Evolutionary conservation across 2,329 filamentous ascomycete species (phyloP), one percentile per base, ranked within the genome.

Genomic region (Beauveria varroae): DNA sequence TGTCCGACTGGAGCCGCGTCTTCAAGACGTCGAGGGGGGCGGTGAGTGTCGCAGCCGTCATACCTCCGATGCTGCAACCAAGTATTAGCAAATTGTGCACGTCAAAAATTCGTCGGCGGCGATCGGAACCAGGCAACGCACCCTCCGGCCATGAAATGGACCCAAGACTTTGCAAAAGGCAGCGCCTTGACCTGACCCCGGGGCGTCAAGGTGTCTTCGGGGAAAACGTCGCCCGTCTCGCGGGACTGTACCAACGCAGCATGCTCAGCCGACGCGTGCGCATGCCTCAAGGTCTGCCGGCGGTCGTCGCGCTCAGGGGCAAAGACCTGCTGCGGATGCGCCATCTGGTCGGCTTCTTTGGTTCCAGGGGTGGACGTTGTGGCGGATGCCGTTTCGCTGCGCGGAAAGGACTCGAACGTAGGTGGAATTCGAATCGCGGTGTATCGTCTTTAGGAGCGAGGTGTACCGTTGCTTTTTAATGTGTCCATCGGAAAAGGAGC

Each of bases 11-110:
- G 3, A 98, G 81, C 41, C 93, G 86, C 12, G 93, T 98, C 74
- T 96, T 96, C 56, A 98, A 83, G 37, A 97, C 93, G 71, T 97
- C 93, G 63, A 98, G 88, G 24, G 93, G 93, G 9, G 91, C 92
- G 1, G 93, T 97, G n/a, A 97, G 76, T n/a, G 90, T 87, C 26
- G 93, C 90, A 12, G 93, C 88, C 20, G 91, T 92, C 87, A 96
- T 96, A 67, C 93, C 93, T 67, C 93, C 93, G 57, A 91, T 77
- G 47, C 93, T 96, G 66, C 40, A 65, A 18, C 2, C 37, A 43
- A 37, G 55, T 30, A 60, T 67, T 56, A 71, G 65, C 51, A 51
- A 55, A 10, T 40, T 18, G 34, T 51, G 47, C 41, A 43, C 20
- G 18, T 59, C 18, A 20, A 30, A 43, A 24, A 41, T 63, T 63